Percentiles rank a stretch among this genome's conserved stretches.
These are phyloP conservation scores for Argentina anserina DNA, from an alignment of 306 rosid species.

Conservation along the genomic window DNA sequence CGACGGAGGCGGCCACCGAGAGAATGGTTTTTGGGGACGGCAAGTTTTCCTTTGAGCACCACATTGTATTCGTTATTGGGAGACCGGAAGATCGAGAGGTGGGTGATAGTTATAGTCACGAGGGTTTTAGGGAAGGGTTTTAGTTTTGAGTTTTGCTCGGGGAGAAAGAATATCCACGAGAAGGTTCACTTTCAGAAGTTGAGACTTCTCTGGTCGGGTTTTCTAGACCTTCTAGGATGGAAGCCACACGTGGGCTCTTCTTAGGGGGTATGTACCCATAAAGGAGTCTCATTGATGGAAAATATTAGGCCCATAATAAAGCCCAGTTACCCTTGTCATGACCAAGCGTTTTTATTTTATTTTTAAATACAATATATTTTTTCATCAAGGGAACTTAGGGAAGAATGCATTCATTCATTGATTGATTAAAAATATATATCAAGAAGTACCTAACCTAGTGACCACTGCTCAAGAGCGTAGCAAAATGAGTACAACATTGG, in stretches of 20 bases:
- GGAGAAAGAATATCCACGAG: background rate
- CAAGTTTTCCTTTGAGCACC: constrained; percentile 14
- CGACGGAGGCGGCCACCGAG: constrained; percentile 40
- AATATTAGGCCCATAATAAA: background rate
- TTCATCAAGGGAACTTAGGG: too few relatives aligned
- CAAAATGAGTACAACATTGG: too few relatives aligned
- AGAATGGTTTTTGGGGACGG: constrained; percentile 26
- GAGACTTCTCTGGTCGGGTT: background rate
- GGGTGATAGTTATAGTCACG: background rate
- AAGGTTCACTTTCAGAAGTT: too few relatives aligned
- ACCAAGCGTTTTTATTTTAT: too few relatives aligned
- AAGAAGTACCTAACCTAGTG: too few relatives aligned
- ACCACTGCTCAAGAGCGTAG: too few relatives aligned
- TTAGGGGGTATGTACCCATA: background rate
- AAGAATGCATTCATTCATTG: too few relatives aligned
- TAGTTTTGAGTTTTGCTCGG: background rate
- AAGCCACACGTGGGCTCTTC: background rate
- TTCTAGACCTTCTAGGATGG: background rate
- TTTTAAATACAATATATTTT: too few relatives aligned
- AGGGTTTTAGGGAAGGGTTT: background rate
- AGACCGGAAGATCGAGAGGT: background rate
- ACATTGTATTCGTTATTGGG: background rate
- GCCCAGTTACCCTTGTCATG: too few relatives aligned
- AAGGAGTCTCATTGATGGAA: background rate
- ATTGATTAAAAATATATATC: too few relatives aligned